A percentile compares a stretch with the other conserved stretches of the same genome.
Conservation (phyloP, 306 rosid genomes). For the Castanospermum australe region DNA sequence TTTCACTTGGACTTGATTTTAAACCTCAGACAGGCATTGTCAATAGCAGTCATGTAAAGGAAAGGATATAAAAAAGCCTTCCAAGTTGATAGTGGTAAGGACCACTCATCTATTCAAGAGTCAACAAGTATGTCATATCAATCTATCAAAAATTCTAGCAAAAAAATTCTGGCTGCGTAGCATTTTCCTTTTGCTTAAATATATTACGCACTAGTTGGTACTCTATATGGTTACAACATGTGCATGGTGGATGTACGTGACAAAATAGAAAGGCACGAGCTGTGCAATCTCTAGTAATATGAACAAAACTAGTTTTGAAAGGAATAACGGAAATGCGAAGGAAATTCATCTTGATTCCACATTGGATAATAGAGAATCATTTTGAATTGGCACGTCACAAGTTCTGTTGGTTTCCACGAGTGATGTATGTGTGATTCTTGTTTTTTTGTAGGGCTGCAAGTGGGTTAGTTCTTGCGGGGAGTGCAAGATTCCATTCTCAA, state of each 20-base stretch:
- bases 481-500: slow-evolving; percentile 46
- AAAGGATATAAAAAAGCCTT: background rate
- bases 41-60: background rate
- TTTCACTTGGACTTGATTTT: background rate
- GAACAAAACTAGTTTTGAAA: background rate
- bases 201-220: background rate
- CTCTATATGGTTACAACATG: background rate
- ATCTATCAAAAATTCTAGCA: no score
- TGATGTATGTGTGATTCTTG: background rate
- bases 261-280: background rate
- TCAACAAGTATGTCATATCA: no score
- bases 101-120: no score
- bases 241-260: background rate
- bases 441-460: slow-evolving; percentile 50
- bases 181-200: no score
- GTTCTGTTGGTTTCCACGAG: background rate
- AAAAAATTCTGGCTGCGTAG: no score
- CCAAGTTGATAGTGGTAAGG: background rate
- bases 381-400: background rate
- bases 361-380: slow-evolving; percentile 6
- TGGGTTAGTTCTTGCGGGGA: slow-evolving; percentile 60
- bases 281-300: background rate
- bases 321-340: background rate
- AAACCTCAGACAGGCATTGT: background rate
- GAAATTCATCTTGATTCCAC: background rate